Base-by-base conservation (phyloP, 2,329 filamentous ascomycete species). In the Aureobasidium musti region DNA sequence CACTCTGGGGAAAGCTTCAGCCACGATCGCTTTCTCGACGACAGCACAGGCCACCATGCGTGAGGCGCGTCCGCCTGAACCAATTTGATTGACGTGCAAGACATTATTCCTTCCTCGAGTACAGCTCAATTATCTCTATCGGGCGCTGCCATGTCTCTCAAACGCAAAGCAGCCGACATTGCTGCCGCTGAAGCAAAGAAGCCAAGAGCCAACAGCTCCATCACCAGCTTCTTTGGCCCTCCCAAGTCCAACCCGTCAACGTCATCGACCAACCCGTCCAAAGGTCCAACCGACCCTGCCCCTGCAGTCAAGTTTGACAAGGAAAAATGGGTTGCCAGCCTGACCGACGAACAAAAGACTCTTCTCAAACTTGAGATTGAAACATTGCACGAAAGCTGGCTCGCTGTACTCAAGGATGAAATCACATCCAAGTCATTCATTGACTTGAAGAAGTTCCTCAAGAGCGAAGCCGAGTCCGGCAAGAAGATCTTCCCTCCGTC, bases 351-450 rank as follows among this genome's bases (percentile, higher is more conserved):
- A 80, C 91, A 97, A 78, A 91, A 87, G 75, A 84, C 89, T 63
- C 82, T 98, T 54, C 84, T 99, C 57, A 83, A 90, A 74, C 84
- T 99, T 47, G 95, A 99, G 80, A 97, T 99, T 71, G 87, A 96
- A 52, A 97, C 93, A 0, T 81, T 99, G 68, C 86, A 97, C 75
- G 91, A 93, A 68, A 96, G 89, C 80, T 99, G 95, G 94, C 83
- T 99, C 69, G 88, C 88, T 19, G 88, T 91, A 70, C 84, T 99
- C 67, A 96, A 96, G 77, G 92, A 96, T 69, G 93, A 97, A 71
- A 81, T 99, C 47, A 81, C 87, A 0, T 89, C 83, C 67, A 87
- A 87, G 28, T 89, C 93, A 67, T 99, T 99, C 74, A 81, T 99
- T 54, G 87, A 91, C 2, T 79, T 99, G 70, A 99, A 99, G 83